phyloP scores from a whole-genome alignment of 2,329 filamentous ascomycete genomes.

The Epichloe scottii region DNA sequence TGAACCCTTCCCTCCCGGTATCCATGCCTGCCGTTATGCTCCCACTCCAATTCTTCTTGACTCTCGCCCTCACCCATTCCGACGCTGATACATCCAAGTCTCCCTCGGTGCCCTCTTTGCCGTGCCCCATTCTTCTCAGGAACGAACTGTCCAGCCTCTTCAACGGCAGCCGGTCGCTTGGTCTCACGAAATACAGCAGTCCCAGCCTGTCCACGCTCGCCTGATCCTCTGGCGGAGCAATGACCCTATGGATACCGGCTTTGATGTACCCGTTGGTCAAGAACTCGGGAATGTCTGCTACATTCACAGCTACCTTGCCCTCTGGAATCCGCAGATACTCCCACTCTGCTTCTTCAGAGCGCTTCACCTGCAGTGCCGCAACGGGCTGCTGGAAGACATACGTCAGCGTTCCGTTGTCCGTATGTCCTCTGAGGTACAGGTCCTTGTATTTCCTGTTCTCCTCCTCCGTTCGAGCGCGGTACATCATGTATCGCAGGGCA shows the following conservation, averaged over 20 bases:
- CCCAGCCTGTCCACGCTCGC: slow-evolving; percentile 2
- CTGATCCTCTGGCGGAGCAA: slow-evolving; percentile 2
- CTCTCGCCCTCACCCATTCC: slow-evolving; percentile 3
- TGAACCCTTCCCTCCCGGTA: background rate
- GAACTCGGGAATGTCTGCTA: slow-evolving; percentile 2
- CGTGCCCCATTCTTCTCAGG: background rate
- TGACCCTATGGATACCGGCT: slow-evolving; percentile 3
- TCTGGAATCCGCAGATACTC: slow-evolving; percentile 2
- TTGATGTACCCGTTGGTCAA: slow-evolving; percentile 3
- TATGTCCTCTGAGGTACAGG: slow-evolving; percentile 31
- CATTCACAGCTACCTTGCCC: slow-evolving; percentile 5
- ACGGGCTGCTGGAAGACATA: slow-evolving; percentile 46
- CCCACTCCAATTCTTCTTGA: slow-evolving; percentile 3
- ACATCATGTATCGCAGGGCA: slow-evolving; percentile 49
- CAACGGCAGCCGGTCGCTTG: slow-evolving; percentile 2
- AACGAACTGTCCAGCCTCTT: slow-evolving; percentile 2
- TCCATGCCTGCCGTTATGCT: background rate
- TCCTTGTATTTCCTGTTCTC: slow-evolving; percentile 26
- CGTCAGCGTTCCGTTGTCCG: slow-evolving; percentile 43
- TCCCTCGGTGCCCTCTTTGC: background rate
- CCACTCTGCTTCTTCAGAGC: background rate
- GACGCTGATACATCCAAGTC: slow-evolving; percentile 4
- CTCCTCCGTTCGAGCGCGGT: slow-evolving; percentile 32
- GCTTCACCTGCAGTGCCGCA: slow-evolving; percentile 37
- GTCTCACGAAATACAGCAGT: slow-evolving; percentile 4